Evolutionary conservation across 805 yeast genomes (phyloP).

Genomic region (Deakozyma indianensis): DNA sequence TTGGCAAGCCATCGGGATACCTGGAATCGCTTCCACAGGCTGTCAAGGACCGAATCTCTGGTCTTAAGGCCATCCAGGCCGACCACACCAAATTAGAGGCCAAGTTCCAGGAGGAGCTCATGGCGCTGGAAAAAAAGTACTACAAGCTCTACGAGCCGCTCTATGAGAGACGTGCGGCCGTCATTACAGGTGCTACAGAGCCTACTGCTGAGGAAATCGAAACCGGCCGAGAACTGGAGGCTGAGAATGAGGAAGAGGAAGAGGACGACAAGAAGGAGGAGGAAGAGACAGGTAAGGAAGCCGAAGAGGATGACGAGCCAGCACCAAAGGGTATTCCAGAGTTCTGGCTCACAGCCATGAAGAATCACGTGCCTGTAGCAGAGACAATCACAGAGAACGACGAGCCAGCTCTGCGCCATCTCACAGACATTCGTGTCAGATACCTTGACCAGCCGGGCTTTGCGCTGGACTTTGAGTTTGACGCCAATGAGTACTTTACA

Average conservation of each 20-base stretch:
- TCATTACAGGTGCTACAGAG: slow-evolving; percentile 58
- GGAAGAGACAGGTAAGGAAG: slow-evolving; percentile 19
- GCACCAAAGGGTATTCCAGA: slow-evolving; percentile 68
- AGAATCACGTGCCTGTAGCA: slow-evolving; percentile 65
- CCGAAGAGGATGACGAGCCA: slow-evolving; percentile 17
- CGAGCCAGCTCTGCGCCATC: slow-evolving; percentile 58
- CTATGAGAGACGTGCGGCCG: slow-evolving; percentile 54
- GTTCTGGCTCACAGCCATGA: slow-evolving; percentile 94
- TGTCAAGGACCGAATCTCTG: slow-evolving; percentile 65
- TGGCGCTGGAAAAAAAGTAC: slow-evolving; percentile 74
- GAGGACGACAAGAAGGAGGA: slow-evolving; percentile 30
- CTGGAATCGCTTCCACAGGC: slow-evolving; percentile 57
- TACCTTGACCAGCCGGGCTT: slow-evolving; percentile 79
- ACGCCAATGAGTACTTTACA: slow-evolving; percentile 59
- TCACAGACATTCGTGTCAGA: slow-evolving; percentile 61
- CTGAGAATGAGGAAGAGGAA: slow-evolving; percentile 30
- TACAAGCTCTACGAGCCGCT: slow-evolving; percentile 60
- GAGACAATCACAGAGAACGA: slow-evolving; percentile 86
- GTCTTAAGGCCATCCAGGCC: slow-evolving; percentile 69
- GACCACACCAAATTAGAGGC: slow-evolving; percentile 74
- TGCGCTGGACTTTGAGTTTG: slow-evolving; percentile 69
- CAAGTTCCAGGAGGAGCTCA: slow-evolving; percentile 78
- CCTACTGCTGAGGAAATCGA: slow-evolving; percentile 70
- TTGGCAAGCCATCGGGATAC: slow-evolving; percentile 82
- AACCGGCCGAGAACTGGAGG: slow-evolving; percentile 60